phyloP scores from a whole-genome alignment of 768 basidiomycete genomes.

The Flagelloscypha sp. region DNA sequence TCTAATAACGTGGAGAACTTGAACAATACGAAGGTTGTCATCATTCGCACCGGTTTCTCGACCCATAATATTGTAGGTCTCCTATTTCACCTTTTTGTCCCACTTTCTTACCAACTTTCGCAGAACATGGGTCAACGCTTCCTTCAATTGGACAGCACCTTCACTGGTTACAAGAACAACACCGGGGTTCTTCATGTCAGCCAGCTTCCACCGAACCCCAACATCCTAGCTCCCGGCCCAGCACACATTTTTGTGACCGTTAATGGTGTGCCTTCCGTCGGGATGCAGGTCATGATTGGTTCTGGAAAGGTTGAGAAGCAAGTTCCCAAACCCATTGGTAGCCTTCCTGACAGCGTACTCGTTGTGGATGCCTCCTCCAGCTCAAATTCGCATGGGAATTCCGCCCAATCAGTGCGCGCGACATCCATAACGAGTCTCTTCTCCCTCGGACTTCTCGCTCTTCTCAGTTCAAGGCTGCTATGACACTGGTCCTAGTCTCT shows the following conservation, averaged over 20 bases:
- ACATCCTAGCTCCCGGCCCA: slow-evolving; percentile 64
- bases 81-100: not conserved
- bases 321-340: slow-evolving; percentile 22
- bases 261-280: slow-evolving; percentile 69
- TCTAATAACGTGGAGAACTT: slow-evolving; percentile 42
- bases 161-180: slow-evolving; percentile 48
- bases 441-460: too few relatives aligned
- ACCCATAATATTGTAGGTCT: slow-evolving; percentile 62
- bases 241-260: slow-evolving; percentile 71
- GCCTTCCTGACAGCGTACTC: slow-evolving; percentile 36
- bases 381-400: too few relatives aligned
- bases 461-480: too few relatives aligned
- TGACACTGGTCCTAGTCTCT: too few relatives aligned
- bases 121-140: slow-evolving; percentile 71
- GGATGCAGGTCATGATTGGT: slow-evolving; percentile 68
- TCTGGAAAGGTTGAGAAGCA: slow-evolving; percentile 63
- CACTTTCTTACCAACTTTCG: not conserved
- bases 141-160: slow-evolving; percentile 56
- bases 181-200: slow-evolving; percentile 58
- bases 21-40: slow-evolving; percentile 42
- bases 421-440: too few relatives aligned
- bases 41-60: slow-evolving; percentile 67
- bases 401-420: too few relatives aligned
- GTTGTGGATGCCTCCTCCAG: too few relatives aligned
- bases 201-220: slow-evolving; percentile 70